phyloP scores from a whole-genome alignment of 225 moss, liverwort and hornwort species.

The Pseudoscleropodium purum region DNA sequence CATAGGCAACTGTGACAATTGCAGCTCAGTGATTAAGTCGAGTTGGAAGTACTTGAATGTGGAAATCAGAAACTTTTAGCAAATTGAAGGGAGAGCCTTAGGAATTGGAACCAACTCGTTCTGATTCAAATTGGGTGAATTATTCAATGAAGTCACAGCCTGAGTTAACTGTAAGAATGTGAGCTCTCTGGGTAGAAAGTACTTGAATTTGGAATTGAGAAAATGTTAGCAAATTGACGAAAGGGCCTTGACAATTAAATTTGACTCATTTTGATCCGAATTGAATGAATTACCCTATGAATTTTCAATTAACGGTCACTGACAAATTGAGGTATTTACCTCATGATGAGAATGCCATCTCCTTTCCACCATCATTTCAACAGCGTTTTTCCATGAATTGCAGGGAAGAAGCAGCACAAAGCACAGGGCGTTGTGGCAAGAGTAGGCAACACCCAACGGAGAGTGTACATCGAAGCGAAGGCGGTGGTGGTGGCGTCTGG shows the following conservation, averaged over 20 bases:
- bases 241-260: not conserved
- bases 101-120: not conserved
- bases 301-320: not conserved
- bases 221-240: not conserved
- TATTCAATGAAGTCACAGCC: not conserved
- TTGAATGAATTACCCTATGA: not conserved
- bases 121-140: not conserved
- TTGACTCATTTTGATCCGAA: not conserved
- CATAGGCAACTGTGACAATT: too few species aligned
- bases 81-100: not conserved
- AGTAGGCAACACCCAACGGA: not conserved
- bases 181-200: not conserved
- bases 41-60: not conserved
- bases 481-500: constrained; percentile 25
- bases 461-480: constrained; percentile 15
- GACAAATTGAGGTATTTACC: not conserved
- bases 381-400: not conserved
- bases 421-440: constrained; percentile 28
- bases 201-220: not conserved
- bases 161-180: not conserved
- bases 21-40: not conserved
- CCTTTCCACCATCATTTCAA: not conserved
- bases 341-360: not conserved
- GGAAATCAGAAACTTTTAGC: not conserved
- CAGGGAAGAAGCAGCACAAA: constrained; percentile 13